Base-by-base conservation (phyloP, 73 alveolate genomes). In the Paramecium primaurelia region DNA sequence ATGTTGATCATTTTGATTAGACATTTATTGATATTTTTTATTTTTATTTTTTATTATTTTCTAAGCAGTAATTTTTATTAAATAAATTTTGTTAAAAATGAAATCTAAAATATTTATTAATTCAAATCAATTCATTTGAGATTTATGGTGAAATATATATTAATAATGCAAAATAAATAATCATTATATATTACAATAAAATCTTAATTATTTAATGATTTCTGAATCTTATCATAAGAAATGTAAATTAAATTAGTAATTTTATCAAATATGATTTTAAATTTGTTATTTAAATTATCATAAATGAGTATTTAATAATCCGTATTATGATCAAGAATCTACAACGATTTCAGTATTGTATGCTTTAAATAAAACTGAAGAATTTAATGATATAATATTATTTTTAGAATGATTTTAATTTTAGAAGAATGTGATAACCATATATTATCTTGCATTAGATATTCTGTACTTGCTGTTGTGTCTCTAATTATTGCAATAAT, bases 21-120 rank as follows among this genome's bases (percentile, higher is more conserved):
- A 34, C 87, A 73, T 73, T 73, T 73, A 73, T 73, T 73, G 60
- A 73, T 73, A 73, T 73, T 30, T 30, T 73, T 73, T 73, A 73
- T 73, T 73, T 54, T 54, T 49, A 49, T 49, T 49, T 12, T 49
- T 49, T 51, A 16, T 51, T 12, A 51, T 51, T 18, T 54, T 54
- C 32, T 1, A 54, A 16, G 25, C 69, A 54, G 69, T 54, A 54
- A 54, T 54, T 1, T 18, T 54, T 54, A 4, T 42, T 54, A 54
- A 54, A n/a, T 54, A n/a, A 54, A 42, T n/a, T 18, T 54, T 18
- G 14, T 54, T 18, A n/a, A 1, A 54, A n/a, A 54, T 22, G 25
- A 54, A 54, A 18, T 20, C 69, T 54, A 1, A n/a, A 54, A 16
- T 6, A 54, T 18, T 1, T 22, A 9, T 0, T 40, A 40, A 38